Base-by-base conservation (phyloP, 106 monocot species). In the Dendrobium chrysotoxum region DNA sequence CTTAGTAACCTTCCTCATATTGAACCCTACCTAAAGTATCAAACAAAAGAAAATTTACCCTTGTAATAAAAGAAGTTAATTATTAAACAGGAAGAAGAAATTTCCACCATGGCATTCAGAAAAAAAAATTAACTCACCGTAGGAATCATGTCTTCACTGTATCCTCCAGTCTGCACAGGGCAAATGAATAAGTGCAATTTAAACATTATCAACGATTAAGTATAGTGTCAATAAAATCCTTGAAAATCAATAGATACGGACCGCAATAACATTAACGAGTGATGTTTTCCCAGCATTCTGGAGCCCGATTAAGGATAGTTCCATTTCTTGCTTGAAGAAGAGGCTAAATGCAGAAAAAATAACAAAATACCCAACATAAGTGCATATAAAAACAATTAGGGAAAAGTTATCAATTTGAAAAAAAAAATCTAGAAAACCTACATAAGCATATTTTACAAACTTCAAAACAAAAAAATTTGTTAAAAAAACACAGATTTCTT, bases 261-360 rank as follows among this genome's bases (percentile, higher is more conserved):
- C 97, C 75, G 97, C 97, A 83, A 98, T 85, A 78, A 98, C 97
- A 81, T 98, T 98, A 73, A 98, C 97, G 40, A 98, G 88, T 15
- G 97, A 98, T 40, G 97, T 98, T 87, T 98, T 98, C 81, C 97
- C 97, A 42, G 97, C 97, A 88, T 98, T 98, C 57, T 98, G 94
- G 54, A 98, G 90, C 39, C 97, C 97, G 50, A 98, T 98, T 76
- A 98, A 83, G 18, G 97, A 98, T 7, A 98, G 80, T 73, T 98
- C 97, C 97, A 98, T 94, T 81, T 98, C 94, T 85, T 98, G 94
- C 89, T 98, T 98, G 88, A 98, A 98, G 79, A 98, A 98, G 28
- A 98, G 91, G 86, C 97, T 98, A 83, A 83, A 84, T 47, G 68
- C 40, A 47, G 77, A 78, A 84, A 20, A 77, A 55, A 75, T 45